Conservation (phyloP, 306 rosid species). For the Pterocarpus macrocarpus region DNA sequence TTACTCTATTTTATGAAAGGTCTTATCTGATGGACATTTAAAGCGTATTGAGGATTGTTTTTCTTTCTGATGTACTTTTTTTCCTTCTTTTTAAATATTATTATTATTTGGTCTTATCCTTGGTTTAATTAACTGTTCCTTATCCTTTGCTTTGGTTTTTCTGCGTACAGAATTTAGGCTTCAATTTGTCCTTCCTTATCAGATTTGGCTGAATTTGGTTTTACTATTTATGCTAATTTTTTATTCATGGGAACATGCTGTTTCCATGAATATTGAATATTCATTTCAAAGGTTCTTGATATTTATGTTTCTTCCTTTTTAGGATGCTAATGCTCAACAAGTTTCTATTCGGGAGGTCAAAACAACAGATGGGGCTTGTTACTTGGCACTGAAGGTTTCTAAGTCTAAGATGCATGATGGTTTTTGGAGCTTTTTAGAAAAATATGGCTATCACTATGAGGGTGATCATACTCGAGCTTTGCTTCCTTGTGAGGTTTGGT, state of each 20-base stretch:
- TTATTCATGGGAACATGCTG: background rate
- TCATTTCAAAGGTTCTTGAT: constrained; percentile 33
- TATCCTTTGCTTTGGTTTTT: background rate
- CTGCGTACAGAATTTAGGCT: constrained; percentile 25
- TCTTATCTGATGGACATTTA: background rate
- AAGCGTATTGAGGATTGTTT: background rate
- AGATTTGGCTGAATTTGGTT: constrained; percentile 18
- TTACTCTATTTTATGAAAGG: constrained; percentile 17
- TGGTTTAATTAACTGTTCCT: constrained; percentile 2
- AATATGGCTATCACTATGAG: constrained; percentile 82
- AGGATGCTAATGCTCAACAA: constrained; percentile 72
- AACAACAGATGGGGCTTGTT: constrained; percentile 74
- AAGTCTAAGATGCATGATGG: constrained; percentile 54
- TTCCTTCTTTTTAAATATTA: background rate
- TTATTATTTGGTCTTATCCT: background rate
- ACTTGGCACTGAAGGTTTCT: constrained; percentile 66
- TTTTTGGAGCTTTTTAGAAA: constrained; percentile 77
- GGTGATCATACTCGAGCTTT: constrained; percentile 70
- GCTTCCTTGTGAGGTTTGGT: constrained; percentile 91
- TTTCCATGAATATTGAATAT: constrained; percentile 10
- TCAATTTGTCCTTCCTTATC: constrained; percentile 15
- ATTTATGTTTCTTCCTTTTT: constrained; percentile 10
- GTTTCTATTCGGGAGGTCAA: constrained; percentile 76
- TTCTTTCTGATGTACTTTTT: background rate
- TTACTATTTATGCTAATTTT: constrained; percentile 26